Conservation (phyloP, 2,329 filamentous ascomycete genomes). For the Orbilia quercus region DNA sequence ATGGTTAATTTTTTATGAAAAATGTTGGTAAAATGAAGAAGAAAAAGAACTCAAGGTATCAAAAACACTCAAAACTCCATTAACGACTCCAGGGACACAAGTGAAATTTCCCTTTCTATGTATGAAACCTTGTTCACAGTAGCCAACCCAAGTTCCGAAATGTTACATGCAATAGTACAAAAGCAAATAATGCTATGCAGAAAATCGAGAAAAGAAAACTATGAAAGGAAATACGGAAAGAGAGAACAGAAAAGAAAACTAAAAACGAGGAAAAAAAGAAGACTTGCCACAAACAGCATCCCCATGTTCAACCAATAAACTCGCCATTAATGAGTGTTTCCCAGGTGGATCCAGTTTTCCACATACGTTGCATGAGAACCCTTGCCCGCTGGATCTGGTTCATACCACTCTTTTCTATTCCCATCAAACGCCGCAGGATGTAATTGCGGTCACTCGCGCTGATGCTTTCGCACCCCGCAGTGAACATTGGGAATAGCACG, state of each 20-base stretch:
- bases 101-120: constrained; percentile 48
- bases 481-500: constrained; percentile 83
- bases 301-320: constrained; percentile 72
- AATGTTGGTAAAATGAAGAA: constrained; percentile 29
- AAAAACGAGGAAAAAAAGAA: constrained; percentile 34
- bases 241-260: constrained; percentile 13
- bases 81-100: constrained; percentile 20
- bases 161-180: constrained; percentile 52
- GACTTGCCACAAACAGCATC: constrained; percentile 36
- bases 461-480: constrained; percentile 78
- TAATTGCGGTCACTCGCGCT: constrained; percentile 69
- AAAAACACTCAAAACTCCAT: constrained; percentile 45
- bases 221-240: too few relatives aligned
- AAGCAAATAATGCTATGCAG: constrained; percentile 39
- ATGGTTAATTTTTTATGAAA: too few relatives aligned
- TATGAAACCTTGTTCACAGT: constrained; percentile 31
- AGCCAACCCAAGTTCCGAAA: constrained; percentile 45
- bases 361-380: constrained; percentile 75
- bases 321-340: constrained; percentile 74
- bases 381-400: constrained; percentile 75
- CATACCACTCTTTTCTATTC: constrained; percentile 79
- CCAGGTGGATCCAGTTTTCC: constrained; percentile 76
- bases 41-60: constrained; percentile 40
- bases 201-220: constrained; percentile 8
- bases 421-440: constrained; percentile 74